Percentiles rank a stretch among this genome's conserved stretches.
Conservation (phyloP, 139 green algal species). For the Monoraphidium neglectum region DNA sequence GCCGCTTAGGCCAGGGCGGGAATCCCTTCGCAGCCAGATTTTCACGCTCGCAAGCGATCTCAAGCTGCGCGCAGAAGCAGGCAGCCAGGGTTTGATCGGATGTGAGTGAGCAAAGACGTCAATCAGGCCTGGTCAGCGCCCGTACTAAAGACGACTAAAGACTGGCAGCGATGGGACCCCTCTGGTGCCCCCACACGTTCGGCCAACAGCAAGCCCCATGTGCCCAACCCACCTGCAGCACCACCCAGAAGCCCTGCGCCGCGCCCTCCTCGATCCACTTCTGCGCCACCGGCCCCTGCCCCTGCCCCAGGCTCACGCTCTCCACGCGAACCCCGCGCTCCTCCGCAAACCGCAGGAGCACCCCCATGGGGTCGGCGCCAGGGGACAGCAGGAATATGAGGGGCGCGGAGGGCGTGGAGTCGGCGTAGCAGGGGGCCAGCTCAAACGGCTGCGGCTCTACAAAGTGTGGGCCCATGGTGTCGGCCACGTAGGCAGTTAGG, state of each 20-base stretch:
- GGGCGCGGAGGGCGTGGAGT: constrained; percentile 66
- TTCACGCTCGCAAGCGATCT: no score
- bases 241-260: constrained; percentile 75
- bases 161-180: no score
- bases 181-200: no score
- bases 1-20: no score
- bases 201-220: no score
- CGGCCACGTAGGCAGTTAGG: constrained; percentile 36
- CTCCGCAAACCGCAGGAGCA: constrained; percentile 77
- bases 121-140: no score
- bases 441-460: constrained; percentile 80
- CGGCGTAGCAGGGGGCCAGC: constrained; percentile 74
- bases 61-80: no score
- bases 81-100: no score
- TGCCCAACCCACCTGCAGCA: constrained; percentile 47
- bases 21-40: no score
- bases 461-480: constrained; percentile 67
- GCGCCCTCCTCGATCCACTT: constrained; percentile 63
- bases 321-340: constrained; percentile 66
- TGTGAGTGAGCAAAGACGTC: no score
- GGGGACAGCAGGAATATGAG: constrained; percentile 94
- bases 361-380: constrained; percentile 86
- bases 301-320: constrained; percentile 78
- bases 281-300: constrained; percentile 75
- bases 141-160: no score